Percentiles rank a stretch among this genome's conserved stretches.
phyloP scores from a whole-genome alignment of 805 yeast genomes.

The Kluyveromyces lactis region DNA sequence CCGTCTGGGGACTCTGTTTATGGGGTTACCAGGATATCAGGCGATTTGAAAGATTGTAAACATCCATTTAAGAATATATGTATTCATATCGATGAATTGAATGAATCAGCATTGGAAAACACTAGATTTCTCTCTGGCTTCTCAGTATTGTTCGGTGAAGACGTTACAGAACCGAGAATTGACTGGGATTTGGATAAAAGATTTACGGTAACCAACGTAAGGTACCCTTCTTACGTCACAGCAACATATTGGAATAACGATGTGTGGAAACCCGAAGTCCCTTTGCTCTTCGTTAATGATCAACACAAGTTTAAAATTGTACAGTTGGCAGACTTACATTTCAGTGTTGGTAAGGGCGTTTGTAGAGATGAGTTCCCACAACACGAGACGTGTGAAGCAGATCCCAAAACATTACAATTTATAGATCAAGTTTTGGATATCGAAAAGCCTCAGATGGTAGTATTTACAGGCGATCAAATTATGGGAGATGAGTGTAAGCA shows the following conservation, averaged over 20 bases:
- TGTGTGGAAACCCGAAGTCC: slow-evolving; percentile 5
- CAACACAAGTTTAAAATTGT: slow-evolving; percentile 62
- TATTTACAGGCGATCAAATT: slow-evolving; percentile 86
- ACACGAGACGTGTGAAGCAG: slow-evolving; percentile 62
- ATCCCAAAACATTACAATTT: slow-evolving; percentile 57
- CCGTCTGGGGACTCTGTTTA: background rate
- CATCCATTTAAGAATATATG: background rate
- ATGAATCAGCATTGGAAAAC: background rate
- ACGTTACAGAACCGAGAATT: slow-evolving; percentile 69
- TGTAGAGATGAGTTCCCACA: slow-evolving; percentile 71
- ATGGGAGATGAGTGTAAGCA: slow-evolving; percentile 66
- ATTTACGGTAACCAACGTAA: background rate
- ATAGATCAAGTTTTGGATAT: slow-evolving; percentile 53
- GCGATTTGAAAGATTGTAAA: background rate
- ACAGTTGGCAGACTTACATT: slow-evolving; percentile 89
- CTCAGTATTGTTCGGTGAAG: slow-evolving; percentile 64
- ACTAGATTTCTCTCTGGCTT: slow-evolving; percentile 40
- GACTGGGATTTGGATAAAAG: slow-evolving; percentile 43
- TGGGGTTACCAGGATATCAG: background rate
- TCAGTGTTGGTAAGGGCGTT: slow-evolving; percentile 72
- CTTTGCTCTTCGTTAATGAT: slow-evolving; percentile 30
- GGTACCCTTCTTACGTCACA: slow-evolving; percentile 8
- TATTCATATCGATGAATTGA: background rate
- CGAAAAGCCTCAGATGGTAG: slow-evolving; percentile 80
- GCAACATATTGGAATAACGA: slow-evolving; percentile 1